Evolutionary conservation across 2,329 filamentous ascomycete species (phyloP), one percentile per base, ranked within the genome.

Genomic region (Stagonosporopsis cucurbitacearum): DNA sequence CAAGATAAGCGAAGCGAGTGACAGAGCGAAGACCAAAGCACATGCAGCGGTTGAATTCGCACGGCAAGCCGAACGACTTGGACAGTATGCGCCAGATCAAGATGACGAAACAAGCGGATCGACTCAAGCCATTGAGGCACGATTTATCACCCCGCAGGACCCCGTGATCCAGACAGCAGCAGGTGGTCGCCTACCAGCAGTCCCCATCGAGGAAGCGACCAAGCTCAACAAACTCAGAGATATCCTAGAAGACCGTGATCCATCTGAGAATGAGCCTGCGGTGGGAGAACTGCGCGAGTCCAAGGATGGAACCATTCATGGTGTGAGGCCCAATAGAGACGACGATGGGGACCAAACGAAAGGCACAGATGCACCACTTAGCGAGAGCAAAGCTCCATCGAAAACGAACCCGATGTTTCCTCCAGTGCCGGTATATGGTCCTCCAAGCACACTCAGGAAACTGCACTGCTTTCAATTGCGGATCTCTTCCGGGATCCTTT

Each of bases 351-450:
- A 79, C 50, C 78, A 81, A 4, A 41, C 32, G 35, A 40, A 35
- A 2, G 44, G 49, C 3, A 57, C 54, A 15, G 77, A 80, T 30
- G 81, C 74, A 0, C 73, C 80, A 9, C 62, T 83, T 49, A 74
- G 71, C 23, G 69, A 76, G 55, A 77, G 76, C 15, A 69, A 79
- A 25, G 87, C 89, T 0, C 86, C 87, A 1, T 87, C 87, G 7
- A 83, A 86, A 60, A 93, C 90, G 2, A 88, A 93, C 63, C 89
- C 91, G 3, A 78, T 96, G 5, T 97, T 97, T 63, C 92, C 92
- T 6, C 90, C 91, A 2, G 75, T 96, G 8, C 92, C 92, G 0
- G 79, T 91, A 0, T 96, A 96, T 66, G 90, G 90, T 0, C 88
- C 91, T 0, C 87, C 92, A 0, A 88, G 89, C 0, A 47, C 84